Base-by-base conservation (phyloP, 1,284 basidiomycete genomes). In the Ganoderma meredithae region DNA sequence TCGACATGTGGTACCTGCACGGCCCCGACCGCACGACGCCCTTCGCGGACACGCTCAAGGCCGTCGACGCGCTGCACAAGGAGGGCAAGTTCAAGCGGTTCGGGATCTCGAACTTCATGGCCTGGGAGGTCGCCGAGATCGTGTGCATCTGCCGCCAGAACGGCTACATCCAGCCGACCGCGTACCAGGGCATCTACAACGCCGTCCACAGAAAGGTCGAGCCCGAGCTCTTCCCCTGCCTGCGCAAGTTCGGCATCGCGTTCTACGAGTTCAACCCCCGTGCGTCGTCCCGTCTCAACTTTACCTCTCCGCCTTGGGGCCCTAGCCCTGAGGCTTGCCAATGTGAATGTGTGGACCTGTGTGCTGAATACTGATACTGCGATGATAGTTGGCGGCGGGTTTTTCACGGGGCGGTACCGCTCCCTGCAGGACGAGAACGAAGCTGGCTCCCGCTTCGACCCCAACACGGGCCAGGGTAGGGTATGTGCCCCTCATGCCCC, bases 121-220 rank as follows among this genome's bases (percentile, higher is more conserved):
- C 81, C 78, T 83, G 86, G 84, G 89, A 92, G 74, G 90, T 93
- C 0, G 88, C 90, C 2, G 84, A 90, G 75, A 88, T 92, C 4
- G 83, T 88, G n/a, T 76, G 74, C 1, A 86, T 91, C 66, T 88
- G 86, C 78, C 82, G 81, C 55, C 76, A 80, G 9, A 84, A 88
- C 66, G 85, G 84, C 1, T 91, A 83, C 72, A 83, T 91, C 69
- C 83, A 86, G 76, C 91, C 92, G 1, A 86, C 86, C 0, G 88
- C 84, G 0, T 93, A 93, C 76, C 91, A 94, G 76, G 91, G 90
- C 4, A 81, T 87, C 65, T 88, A 88, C 75, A 88, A 86, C 69
- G 85, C 84, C 1, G 79, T 88, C 27, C 84, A 88, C 71, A 78
- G 81, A 41, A 76, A 76, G 36, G 85, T 86, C 52, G 89, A 90